phyloP scores from a whole-genome alignment of 2,329 filamentous ascomycete genomes.

The Macrophomina pseudophaseolina region DNA sequence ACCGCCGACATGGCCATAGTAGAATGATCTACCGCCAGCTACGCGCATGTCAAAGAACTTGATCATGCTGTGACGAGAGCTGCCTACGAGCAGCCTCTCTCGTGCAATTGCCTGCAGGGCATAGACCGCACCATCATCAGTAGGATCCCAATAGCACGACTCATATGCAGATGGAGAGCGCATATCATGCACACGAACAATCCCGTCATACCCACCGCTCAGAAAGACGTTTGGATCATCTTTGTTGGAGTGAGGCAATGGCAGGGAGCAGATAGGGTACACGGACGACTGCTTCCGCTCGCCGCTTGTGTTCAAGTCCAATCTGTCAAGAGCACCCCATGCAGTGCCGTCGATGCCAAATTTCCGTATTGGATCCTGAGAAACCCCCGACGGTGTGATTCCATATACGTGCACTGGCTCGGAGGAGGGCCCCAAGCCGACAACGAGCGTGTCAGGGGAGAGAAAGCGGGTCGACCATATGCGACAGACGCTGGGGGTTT shows the following conservation, averaged over 20 bases:
- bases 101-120: constrained; percentile 62
- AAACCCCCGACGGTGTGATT: constrained; percentile 53
- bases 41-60: constrained; percentile 68
- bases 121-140: constrained; percentile 64
- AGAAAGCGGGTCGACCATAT: constrained; percentile 61
- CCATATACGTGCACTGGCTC: constrained; percentile 57
- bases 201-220: constrained; percentile 64
- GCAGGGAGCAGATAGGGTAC: constrained; percentile 53
- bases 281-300: constrained; percentile 46
- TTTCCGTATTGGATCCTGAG: constrained; percentile 44
- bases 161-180: constrained; percentile 57
- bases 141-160: constrained; percentile 58
- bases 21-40: constrained; percentile 48
- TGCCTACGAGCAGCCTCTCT: constrained; percentile 63
- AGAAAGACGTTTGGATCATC: constrained; percentile 53
- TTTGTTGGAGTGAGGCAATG: constrained; percentile 38
- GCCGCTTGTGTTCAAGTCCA: constrained; percentile 34
- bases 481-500: constrained; percentile 31
- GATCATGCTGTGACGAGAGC: constrained; percentile 61
- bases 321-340: constrained; percentile 30
- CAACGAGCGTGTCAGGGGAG: constrained; percentile 54
- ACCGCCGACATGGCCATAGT: constrained; percentile 33
- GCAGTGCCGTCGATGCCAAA: constrained; percentile 40
- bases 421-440: constrained; percentile 54
- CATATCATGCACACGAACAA: constrained; percentile 64